Evolutionary conservation across 257 asterid species (phyloP).

Genomic region (Solanum sejunctum): DNA sequence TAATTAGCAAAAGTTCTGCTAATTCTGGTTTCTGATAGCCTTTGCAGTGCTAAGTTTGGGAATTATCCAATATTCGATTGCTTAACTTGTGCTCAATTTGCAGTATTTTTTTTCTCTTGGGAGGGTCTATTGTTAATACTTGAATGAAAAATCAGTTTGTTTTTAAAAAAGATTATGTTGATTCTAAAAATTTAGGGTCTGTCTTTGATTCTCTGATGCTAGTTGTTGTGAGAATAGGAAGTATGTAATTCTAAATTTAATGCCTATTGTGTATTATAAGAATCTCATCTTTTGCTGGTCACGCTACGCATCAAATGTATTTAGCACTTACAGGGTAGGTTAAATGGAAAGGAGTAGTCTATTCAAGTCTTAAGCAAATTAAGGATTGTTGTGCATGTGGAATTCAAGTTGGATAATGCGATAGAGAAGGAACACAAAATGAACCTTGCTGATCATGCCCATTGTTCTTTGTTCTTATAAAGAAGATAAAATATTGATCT

Average conservation of each 20-base stretch:
- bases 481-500: neutral
- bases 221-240: constrained; percentile 4
- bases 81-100: neutral
- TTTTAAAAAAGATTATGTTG: neutral
- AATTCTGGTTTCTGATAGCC: neutral
- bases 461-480: neutral
- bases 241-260: constrained; percentile 11
- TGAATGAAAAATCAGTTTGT: neutral
- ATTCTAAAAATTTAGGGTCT: neutral
- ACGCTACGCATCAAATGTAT: neutral
- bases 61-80: neutral
- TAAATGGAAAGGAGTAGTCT: neutral
- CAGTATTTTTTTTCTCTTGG: neutral
- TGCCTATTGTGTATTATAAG: neutral
- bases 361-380: neutral
- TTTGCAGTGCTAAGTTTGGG: neutral
- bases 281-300: neutral
- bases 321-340: neutral
- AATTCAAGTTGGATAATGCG: constrained; percentile 26
- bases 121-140: neutral
- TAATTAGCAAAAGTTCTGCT: neutral
- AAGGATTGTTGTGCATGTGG: constrained; percentile 17
- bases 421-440: constrained; percentile 13
- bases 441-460: constrained; percentile 20
- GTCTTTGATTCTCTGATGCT: constrained; percentile 15